Evolutionary conservation across 371 early-diverging fungal genomes (phyloP), one percentile per base, ranked within the genome.

Genomic region (Apophysomyces trapeziformis): DNA sequence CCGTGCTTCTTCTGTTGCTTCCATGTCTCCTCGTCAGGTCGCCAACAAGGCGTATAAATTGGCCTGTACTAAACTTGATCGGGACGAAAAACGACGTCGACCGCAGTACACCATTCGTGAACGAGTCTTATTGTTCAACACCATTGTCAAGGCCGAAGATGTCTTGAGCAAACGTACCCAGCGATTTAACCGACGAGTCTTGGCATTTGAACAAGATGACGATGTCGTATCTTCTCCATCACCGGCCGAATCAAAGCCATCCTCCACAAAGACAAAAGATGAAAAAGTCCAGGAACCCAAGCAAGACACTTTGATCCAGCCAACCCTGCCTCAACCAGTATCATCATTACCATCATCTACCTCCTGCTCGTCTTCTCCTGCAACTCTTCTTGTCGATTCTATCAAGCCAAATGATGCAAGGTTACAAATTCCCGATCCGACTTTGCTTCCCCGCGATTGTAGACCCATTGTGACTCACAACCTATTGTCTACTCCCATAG

Each of bases 131-230:
- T 61, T 82, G 0, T 74, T 66, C 54, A 74, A 74, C 18, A 82
- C 79, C 1, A 79, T 82, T 37, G 57, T 66, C 35, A 74, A 73
- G 36, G 82, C 82, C 5, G 82, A 82, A 58, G 71, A 75, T 54
- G 69, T 77, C 2, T 61, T 82, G 8, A 74, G 74, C 41, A 69
- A 76, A 36, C 71, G 79, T 26, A 75, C 74, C 8, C 62, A 71
- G 56, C 74, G 82, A 8, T 75, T 78, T 9, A 82, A 79, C 67
- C 68, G 82, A 50, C 70, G 82, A 57, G 82, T 82, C 57, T 65
- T 82, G 72, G 71, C 76, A 26, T 71, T 74, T 13, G 82, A 82
- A 69, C 78, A 80, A 36, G 79, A 82, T 26, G 79, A 81, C 36
- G 75, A 74, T 50, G 21, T 4, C 21, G 8, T 50, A 21, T 26